Evolutionary conservation across 306 rosid species (phyloP).

Genomic region (Dalbergia cochinchinensis): DNA sequence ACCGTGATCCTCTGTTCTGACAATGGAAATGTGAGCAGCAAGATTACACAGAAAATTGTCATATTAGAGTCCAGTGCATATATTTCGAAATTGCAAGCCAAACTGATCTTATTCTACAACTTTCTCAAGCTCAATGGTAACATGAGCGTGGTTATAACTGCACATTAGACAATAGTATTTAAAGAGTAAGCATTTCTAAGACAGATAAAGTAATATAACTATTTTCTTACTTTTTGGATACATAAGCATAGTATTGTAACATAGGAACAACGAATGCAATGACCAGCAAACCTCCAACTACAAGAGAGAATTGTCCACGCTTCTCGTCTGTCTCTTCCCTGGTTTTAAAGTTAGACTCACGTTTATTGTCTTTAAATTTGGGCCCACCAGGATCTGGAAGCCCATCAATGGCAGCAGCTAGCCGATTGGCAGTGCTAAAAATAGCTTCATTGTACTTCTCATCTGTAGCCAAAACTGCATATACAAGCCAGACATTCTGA

Average conservation of each 20-base stretch:
- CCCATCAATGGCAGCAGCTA: conserved; percentile 91
- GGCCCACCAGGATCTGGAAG: conserved; percentile 99
- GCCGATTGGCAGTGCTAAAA: conserved; percentile 78
- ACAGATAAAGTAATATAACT: conserved; percentile 25
- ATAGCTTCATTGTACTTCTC: conserved; percentile 98
- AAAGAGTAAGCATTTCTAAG: conserved; percentile 44
- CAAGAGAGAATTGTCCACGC: conserved; percentile 93
- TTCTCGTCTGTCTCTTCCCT: conserved; percentile 95
- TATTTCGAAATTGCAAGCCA: conserved; percentile 42
- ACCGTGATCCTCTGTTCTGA: neutral
- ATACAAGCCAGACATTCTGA: conserved; percentile 35
- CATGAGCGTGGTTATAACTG: conserved; percentile 60
- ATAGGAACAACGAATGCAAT: conserved; percentile 97
- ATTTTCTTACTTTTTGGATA: conserved; percentile 73
- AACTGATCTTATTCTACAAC: conserved; percentile 49
- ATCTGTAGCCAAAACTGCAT: conserved; percentile 93
- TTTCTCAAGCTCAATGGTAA: conserved; percentile 55
- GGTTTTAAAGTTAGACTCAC: conserved; percentile 90
- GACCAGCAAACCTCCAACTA: conserved; percentile 96
- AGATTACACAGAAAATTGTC: neutral
- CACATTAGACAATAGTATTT: conserved; percentile 55
- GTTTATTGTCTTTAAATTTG: conserved; percentile 68
- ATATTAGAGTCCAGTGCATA: conserved; percentile 29
- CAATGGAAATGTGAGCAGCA: neutral
- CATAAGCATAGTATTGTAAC: conserved; percentile 97